phyloP scores from a whole-genome alignment of 495 filamentous ascomycete genomes.

The Penicillium lividum region DNA sequence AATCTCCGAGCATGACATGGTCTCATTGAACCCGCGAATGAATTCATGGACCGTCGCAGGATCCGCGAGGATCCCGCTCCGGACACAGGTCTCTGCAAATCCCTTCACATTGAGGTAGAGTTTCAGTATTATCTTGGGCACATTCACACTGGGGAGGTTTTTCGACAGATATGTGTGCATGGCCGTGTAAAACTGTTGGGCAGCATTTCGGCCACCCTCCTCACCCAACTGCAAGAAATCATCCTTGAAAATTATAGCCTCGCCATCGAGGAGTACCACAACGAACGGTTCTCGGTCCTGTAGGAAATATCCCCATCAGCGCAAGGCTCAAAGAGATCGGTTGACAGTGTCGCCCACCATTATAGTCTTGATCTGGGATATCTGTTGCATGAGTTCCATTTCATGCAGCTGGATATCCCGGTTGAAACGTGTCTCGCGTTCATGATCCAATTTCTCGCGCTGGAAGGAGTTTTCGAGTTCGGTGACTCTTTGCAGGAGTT shows the following conservation, averaged over 20 bases:
- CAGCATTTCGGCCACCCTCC: slow-evolving; percentile 71
- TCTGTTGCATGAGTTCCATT: slow-evolving; percentile 53
- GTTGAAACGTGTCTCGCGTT: slow-evolving; percentile 57
- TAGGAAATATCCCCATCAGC: slow-evolving; percentile 23
- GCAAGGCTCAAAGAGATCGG: slow-evolving; percentile 2
- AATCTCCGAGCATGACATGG: slow-evolving; percentile 69
- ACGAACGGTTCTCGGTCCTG: slow-evolving; percentile 78
- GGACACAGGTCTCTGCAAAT: slow-evolving; percentile 60
- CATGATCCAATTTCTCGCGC: slow-evolving; percentile 53
- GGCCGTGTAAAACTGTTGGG: slow-evolving; percentile 57
- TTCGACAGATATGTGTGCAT: slow-evolving; percentile 51
- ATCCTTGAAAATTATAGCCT: slow-evolving; percentile 75
- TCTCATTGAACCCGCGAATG: slow-evolving; percentile 73
- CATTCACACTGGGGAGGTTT: slow-evolving; percentile 46
- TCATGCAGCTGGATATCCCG: slow-evolving; percentile 55
- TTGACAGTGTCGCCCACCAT: slow-evolving; percentile 40
- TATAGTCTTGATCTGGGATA: slow-evolving; percentile 48
- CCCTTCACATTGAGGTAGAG: slow-evolving; percentile 69
- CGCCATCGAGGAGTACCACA: slow-evolving; percentile 74
- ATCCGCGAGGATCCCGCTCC: slow-evolving; percentile 55
- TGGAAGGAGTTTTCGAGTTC: slow-evolving; percentile 48
- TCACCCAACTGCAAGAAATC: slow-evolving; percentile 61
- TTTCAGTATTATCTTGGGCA: slow-evolving; percentile 64
- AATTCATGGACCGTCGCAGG: slow-evolving; percentile 63
- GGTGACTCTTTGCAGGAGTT: slow-evolving; percentile 50